A percentile compares a stretch with the other conserved stretches of the same genome.
Conservation (phyloP, 148 eudicot species). For the Rhododendron vialii region DNA sequence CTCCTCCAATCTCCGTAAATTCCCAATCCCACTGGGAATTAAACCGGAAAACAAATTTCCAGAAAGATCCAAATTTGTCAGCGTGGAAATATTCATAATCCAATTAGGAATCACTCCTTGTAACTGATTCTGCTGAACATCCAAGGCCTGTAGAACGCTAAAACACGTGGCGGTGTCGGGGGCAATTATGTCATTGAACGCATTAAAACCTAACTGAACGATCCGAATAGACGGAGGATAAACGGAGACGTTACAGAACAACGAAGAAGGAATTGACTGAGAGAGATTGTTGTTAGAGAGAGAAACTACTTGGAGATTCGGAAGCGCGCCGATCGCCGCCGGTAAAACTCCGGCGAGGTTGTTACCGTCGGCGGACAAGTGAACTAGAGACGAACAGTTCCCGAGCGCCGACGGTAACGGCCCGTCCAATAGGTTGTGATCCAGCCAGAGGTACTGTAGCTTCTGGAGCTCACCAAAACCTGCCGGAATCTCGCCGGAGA, state of each 20-base stretch:
- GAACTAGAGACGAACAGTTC: background rate
- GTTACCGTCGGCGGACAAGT: background rate
- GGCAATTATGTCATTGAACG: slow-evolving; percentile 31
- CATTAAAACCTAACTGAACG: slow-evolving; percentile 52
- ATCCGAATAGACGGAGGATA: slow-evolving; percentile 31
- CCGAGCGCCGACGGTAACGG: background rate
- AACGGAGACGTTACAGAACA: slow-evolving; percentile 46
- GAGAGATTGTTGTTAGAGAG: slow-evolving; percentile 48
- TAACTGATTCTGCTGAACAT: slow-evolving; percentile 51
- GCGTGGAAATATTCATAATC: slow-evolving; percentile 35
- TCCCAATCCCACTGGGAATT: slow-evolving; percentile 41
- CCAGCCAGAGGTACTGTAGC: slow-evolving; percentile 56
- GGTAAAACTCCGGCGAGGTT: slow-evolving; percentile 45
- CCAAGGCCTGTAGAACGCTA: slow-evolving; percentile 40
- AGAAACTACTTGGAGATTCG: slow-evolving; percentile 52
- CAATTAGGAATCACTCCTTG: slow-evolving; percentile 51
- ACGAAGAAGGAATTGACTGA: slow-evolving; percentile 48
- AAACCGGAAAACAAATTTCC: slow-evolving; percentile 48
- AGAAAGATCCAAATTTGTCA: slow-evolving; percentile 52
- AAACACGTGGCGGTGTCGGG: slow-evolving; percentile 26
- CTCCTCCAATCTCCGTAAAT: slow-evolving; percentile 42
- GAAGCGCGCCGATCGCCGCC: slow-evolving; percentile 41
- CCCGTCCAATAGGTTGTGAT: slow-evolving; percentile 31
- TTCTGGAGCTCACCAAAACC: slow-evolving; percentile 39
- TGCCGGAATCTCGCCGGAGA: slow-evolving; percentile 60